These are phyloP conservation scores for Umbelopsis sp. DNA, from an alignment of 192 early-diverging fungal species.

Conservation along the genomic window DNA sequence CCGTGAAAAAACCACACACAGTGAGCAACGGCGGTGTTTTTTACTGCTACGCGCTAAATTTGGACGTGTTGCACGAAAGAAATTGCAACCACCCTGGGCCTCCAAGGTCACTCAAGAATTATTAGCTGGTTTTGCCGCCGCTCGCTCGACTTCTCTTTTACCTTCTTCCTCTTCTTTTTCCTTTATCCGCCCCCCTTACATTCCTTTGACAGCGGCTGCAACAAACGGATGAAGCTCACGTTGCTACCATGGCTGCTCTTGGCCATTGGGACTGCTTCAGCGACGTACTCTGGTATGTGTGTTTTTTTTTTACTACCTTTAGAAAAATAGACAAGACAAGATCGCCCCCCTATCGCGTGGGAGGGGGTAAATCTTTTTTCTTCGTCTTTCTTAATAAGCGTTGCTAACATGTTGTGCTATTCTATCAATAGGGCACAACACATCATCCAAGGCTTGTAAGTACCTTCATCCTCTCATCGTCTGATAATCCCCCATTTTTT, in stretches of 20 bases:
- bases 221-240: constrained; percentile 21
- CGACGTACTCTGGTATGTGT: constrained; percentile 7
- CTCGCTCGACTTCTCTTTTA: neutral
- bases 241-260: constrained; percentile 23
- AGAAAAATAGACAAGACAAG: neutral
- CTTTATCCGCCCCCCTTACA: constrained; percentile 6
- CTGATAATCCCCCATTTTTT: neutral
- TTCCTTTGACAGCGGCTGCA: constrained; percentile 11
- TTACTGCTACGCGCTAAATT: neutral
- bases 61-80: constrained; percentile 20
- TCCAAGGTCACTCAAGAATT: neutral
- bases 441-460: constrained; percentile 13
- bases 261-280: constrained; percentile 20
- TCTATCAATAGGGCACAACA: neutral
- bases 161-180: neutral
- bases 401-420: neutral
- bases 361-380: neutral
- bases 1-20: neutral
- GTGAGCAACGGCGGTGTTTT: neutral
- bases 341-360: neutral
- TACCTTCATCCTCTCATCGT: neutral
- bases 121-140: constrained; percentile 10
- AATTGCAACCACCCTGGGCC: constrained; percentile 13
- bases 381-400: neutral
- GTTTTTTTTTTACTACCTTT: neutral